Base-by-base conservation (phyloP, 2,329 filamentous ascomycete genomes). In the Orbilia quercus region DNA sequence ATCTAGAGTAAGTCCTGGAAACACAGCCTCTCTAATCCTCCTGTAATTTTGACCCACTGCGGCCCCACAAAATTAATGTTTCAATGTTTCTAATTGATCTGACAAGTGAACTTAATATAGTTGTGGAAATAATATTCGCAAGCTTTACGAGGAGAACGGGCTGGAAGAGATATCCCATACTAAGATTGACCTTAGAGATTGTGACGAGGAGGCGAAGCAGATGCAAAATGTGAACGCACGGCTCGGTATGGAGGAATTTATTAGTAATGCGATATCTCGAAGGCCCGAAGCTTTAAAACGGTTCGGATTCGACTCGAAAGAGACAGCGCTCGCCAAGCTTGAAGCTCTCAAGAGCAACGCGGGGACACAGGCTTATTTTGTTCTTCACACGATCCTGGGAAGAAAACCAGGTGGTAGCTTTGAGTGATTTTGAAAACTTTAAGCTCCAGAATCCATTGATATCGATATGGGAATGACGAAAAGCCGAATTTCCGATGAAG, bases 161-260 rank as follows among this genome's bases (percentile, higher is more conserved):
- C 25, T 73, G 20, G 25, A 44, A 31, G 42, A 73, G 9, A 66
- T 60, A 14, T 23, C 42, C 2, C 40, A 66, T 55, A 31, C 23
- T 22, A 66, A 44, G 48, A 55, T 73, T n/a, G 54, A 66, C 36
- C 31, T 73, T 5, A 53, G 69, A 5, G 25, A 58, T 18, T 73
- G 60, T 36, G 69, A 73, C 7, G 40, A 54, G 6, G 69, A 73
- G 54, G 34, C 55, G n/a, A 65, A 62, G 42, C 40, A 48, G 9
- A 73, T 73, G 67, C 69, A 73, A 28, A 73, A 73, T 31, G 42
- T 62, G 16, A 66, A 73, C 25, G 47, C 60, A 9, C 47, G 47
- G 3, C 45, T 73, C 20, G 69, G 69, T 2, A 28, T 66, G 11
- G 53, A 72, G 34, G 67, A 72, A 22, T 73, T 73, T 11, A 50